Evolutionary conservation across 257 asterid genomes (phyloP), one percentile per base, ranked within the genome.

Genomic region (Osmanthus fragrans): DNA sequence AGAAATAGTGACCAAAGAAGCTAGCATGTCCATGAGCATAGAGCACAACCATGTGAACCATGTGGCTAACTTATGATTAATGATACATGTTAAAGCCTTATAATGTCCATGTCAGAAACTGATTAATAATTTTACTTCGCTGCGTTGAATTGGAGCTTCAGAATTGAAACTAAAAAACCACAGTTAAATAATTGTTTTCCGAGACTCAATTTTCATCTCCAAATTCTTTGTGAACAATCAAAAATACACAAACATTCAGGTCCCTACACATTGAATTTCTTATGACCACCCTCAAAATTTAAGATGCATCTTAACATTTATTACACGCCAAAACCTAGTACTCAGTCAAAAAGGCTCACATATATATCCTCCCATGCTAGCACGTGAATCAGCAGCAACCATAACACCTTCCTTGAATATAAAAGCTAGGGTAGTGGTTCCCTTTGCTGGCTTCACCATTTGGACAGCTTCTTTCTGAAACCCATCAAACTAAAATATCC

Each of bases 381-480:
- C 98, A 80, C 98, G 94, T 58, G 98, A 94, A 80, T 94, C 98
- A 77, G 97, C 97, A 11, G 98, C 98, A 63, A 94, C 98, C 87
- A 92, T 94, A 19, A 92, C 98, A 45, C 99, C 99, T 6, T 85
- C 97, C 70, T 89, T 87, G 86, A 96, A 96, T 72, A 95, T 95
- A 83, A 95, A 95, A 11, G 97, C 97, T 68, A 92, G 75, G 33
- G 97, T 94, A 15, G 97, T 92, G 0, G 98, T 96, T 64, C 99
- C 99, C 94, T 86, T 96, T 4, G 97, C 98, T 6, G 98, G 99
- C 87, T 96, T 93, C 85, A 96, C 98, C 98, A 96, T 96, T 84
- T 93, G 97, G n/a, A 93, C 80, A 33, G 97, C 90, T 13, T 92
- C 96, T 80, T 90, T 96, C 88, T 93, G 98, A 79, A 93, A 96